Evolutionary conservation across 148 eudicot genomes (phyloP), one percentile per base, ranked within the genome.

Genomic region (Hydrangea macrophylla): DNA sequence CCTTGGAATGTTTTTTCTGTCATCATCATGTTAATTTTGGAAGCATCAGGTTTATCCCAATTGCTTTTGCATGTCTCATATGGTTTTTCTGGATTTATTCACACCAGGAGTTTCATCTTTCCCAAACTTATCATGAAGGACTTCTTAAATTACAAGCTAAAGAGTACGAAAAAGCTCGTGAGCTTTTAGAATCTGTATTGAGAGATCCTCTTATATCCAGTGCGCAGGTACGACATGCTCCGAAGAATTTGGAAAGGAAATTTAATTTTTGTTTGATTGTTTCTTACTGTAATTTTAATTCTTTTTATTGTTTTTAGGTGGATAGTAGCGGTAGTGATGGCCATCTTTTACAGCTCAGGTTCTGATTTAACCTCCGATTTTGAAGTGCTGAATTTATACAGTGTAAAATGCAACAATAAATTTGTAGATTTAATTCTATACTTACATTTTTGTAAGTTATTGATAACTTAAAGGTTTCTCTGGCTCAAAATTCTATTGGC

Each of bases 341-440:
- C 56, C 99, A 94, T 84, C 91, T 88, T 60, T 74, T 91, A 80
- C 99, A 94, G 69, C 97, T 94, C 76, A 94, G 92, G 99, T 94
- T 71, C 33, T 45, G 22, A 27, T 75, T 57, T 50, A 23, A 27
- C 13, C 32, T 1, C 36, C 22, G 5, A 39, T 11, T 60, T 26
- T 18, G n/a, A n/a, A n/a, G n/a, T n/a, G n/a, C n/a, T n/a, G n/a
- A n/a, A n/a, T n/a, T n/a, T n/a, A n/a, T n/a, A n/a, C n/a, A n/a
- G n/a, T n/a, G n/a, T n/a, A n/a, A n/a, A n/a, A n/a, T n/a, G n/a
- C n/a, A n/a, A n/a, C n/a, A n/a, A n/a, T n/a, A n/a, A n/a, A n/a
- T n/a, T n/a, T n/a, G n/a, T n/a, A n/a, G n/a, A n/a, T 42, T 48
- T 48, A 15, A 17, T 48, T 48, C 53, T 48, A 48, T 18, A 2